Percentiles rank a stretch among this genome's conserved stretches.
phyloP scores from a whole-genome alignment of 306 rosid genomes.

The Hylodesmum podocarpum region DNA sequence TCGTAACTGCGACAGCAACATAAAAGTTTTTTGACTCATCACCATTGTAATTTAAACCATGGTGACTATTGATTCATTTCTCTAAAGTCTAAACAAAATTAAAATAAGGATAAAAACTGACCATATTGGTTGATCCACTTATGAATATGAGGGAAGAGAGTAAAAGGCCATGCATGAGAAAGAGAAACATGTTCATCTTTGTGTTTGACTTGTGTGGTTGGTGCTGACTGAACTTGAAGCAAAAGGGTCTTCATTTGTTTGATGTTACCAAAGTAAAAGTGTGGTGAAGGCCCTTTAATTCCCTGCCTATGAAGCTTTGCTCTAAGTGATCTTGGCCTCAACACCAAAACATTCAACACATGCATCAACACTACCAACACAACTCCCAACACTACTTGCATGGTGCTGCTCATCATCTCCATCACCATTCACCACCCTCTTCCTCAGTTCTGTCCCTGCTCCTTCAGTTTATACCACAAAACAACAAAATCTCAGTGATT shows the following conservation, averaged over 20 bases:
- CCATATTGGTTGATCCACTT: conserved; percentile 62
- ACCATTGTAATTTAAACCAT: too few species aligned
- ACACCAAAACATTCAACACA: conserved; percentile 26
- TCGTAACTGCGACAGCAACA: too few species aligned
- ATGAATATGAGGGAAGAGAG: conserved; percentile 46
- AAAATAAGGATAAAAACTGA: too few species aligned
- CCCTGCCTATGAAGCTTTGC: conserved; percentile 65
- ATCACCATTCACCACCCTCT: not conserved
- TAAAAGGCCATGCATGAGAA: conserved; percentile 52
- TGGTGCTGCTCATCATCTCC: conserved; percentile 4
- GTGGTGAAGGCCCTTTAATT: conserved; percentile 64
- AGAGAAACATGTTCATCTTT: not conserved
- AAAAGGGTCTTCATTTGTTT: conserved; percentile 49
- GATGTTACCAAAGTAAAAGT: conserved; percentile 56
- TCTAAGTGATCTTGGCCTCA: conserved; percentile 50
- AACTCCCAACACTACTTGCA: conserved; percentile 36
- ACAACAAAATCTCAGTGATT: not conserved
- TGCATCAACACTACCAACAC: conserved; percentile 15
- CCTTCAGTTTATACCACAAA: too few species aligned
- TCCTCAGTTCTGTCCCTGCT: not conserved
- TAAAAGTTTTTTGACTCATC: too few species aligned
- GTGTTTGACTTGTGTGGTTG: not conserved
- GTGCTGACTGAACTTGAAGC: conserved; percentile 4
- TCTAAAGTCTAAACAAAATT: not conserved
- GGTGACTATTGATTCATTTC: not conserved